Evolutionary conservation across 257 asterid genomes (phyloP), one percentile per base, ranked within the genome.

Genomic region (Eucommia ulmoides): DNA sequence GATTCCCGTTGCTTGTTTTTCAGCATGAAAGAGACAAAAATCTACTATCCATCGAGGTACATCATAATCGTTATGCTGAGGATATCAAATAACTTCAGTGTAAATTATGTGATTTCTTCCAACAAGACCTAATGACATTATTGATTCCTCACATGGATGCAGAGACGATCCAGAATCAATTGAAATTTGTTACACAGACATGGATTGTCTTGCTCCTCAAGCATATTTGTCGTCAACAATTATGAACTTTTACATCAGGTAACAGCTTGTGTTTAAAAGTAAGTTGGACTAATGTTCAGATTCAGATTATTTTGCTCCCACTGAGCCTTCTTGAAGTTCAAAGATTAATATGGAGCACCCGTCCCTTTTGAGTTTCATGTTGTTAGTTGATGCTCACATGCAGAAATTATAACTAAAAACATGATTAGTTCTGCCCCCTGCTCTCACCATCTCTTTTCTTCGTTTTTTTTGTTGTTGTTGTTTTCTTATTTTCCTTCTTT

Each of bases 231-330:
- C 96, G 44, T 91, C 96, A 53, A 62, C 80, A 52, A 79, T 86
- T 64, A 83, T 86, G 87, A 91, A 91, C 61, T 86, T 83, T 73
- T 91, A 91, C 75, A 83, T 86, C 46, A 66, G 84, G 99, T 91
- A 71, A 73, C 86, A 63, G n/a, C n/a, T n/a, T n/a, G n/a, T n/a
- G n/a, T n/a, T n/a, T n/a, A n/a, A n/a, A n/a, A n/a, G n/a, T n/a
- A n/a, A n/a, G n/a, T n/a, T n/a, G n/a, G n/a, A n/a, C n/a, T n/a
- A n/a, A n/a, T n/a, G n/a, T n/a, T n/a, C n/a, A n/a, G n/a, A n/a
- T n/a, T n/a, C n/a, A n/a, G n/a, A n/a, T n/a, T n/a, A n/a, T n/a
- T n/a, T n/a, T n/a, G n/a, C n/a, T n/a, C n/a, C n/a, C n/a, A n/a
- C n/a, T n/a, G n/a, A n/a, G n/a, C n/a, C n/a, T n/a, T n/a, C n/a